phyloP scores from a whole-genome alignment of 2,329 filamentous ascomycete genomes.

The Penicillium brasilianum region DNA sequence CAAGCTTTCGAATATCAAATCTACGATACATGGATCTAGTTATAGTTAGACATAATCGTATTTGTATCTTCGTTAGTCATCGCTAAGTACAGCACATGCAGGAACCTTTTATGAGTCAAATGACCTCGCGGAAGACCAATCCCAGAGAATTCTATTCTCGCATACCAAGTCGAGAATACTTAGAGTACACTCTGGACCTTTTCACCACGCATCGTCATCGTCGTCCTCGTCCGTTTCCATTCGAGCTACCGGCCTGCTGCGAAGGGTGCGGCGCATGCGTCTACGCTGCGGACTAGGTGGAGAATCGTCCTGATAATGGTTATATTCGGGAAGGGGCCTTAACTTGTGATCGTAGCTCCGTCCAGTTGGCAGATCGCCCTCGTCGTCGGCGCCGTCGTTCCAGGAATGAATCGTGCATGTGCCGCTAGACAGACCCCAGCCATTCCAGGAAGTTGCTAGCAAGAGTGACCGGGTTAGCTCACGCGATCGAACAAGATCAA shows the following conservation, averaged over 20 bases:
- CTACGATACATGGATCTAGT: neutral
- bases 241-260: constrained; percentile 30
- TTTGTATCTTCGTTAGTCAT: constrained; percentile 1
- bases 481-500: neutral
- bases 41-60: neutral
- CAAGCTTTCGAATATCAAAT: neutral
- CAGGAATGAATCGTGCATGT: constrained; percentile 80
- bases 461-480: constrained; percentile 8
- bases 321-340: constrained; percentile 53
- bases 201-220: constrained; percentile 24
- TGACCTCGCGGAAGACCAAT: neutral
- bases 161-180: neutral
- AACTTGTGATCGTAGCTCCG: constrained; percentile 66
- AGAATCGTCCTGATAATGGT: constrained; percentile 37
- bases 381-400: constrained; percentile 69
- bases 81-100: neutral
- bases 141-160: constrained; percentile 6
- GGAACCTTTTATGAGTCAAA: neutral
- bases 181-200: neutral
- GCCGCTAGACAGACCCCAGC: constrained; percentile 72
- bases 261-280: constrained; percentile 25
- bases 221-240: constrained; percentile 19
- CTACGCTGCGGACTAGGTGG: constrained; percentile 10
- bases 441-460: constrained; percentile 80
- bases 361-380: constrained; percentile 65